Evolutionary conservation across 257 asterid genomes (phyloP), one percentile per base, ranked within the genome.

Genomic region (Nicotiana noctiflora): DNA sequence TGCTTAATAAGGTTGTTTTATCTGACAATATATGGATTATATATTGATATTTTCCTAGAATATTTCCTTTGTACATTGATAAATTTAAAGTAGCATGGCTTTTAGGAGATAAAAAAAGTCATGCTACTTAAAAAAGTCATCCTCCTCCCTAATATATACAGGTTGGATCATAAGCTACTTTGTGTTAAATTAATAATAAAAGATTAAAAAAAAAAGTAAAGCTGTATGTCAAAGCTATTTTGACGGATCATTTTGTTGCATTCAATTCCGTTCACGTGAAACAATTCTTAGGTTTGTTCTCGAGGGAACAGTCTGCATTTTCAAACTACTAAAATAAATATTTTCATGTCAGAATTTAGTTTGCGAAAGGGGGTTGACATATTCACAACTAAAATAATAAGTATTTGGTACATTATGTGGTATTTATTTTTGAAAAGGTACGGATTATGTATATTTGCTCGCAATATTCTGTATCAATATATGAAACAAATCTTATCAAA

Each of bases 181-280:
- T 56, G 25, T 56, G 12, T 9, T 56, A n/a, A 18, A 56, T 21
- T 56, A 18, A 18, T 18, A 6, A 56, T 56, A 27, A 56, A 17
- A 55, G 7, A 55, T 55, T 6, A 17, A 3, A 8, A 1, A 8
- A 3, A 8, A 1, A 8, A 6, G 2, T 2, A 5, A 37, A 34
- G 51, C 49, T 13, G 52, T 23, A 79, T 37, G 85, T 84, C 68
- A 79, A 82, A 49, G 80, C 81, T 60, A 59, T 2, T n/a, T 63
- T 21, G 53, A 60, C 74, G 79, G 76, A 49, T 60, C 81, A 81
- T 79, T 79, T 80, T 82, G 85, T 81, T 83, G 81, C 83, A 61
- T 74, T 81, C 29, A 68, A 52, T 37, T 62, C 40, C 34, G 21
- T 51, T 84, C 83, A 82, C 85, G 81, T 84, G 87, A 32, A 37